These are phyloP conservation scores for Pythium guiyangense DNA, from an alignment of 352 stramenopile species.

Conservation along the genomic window DNA sequence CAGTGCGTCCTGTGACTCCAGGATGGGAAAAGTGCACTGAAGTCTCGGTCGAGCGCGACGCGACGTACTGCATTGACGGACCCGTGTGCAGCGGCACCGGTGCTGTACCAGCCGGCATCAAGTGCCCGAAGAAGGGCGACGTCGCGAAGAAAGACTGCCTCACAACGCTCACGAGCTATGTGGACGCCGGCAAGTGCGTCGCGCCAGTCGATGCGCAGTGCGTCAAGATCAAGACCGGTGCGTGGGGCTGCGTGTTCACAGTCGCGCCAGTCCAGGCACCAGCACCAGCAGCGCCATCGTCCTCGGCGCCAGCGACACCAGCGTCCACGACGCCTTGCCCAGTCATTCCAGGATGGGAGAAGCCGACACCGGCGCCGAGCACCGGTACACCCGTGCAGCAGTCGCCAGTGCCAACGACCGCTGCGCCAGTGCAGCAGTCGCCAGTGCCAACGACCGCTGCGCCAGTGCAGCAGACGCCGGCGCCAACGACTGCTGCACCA, in stretches of 20 bases:
- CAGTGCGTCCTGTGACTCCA: not conserved
- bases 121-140: slow-evolving; percentile 57
- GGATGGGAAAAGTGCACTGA: slow-evolving; percentile 23
- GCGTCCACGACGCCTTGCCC: slow-evolving; percentile 8
- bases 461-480: not conserved
- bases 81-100: slow-evolving; percentile 57
- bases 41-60: slow-evolving; percentile 64
- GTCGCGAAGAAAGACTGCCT: slow-evolving; percentile 54
- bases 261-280: not conserved
- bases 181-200: slow-evolving; percentile 38
- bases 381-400: not conserved
- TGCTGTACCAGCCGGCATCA: slow-evolving; percentile 25
- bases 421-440: slow-evolving; percentile 3
- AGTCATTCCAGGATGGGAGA: slow-evolving; percentile 7
- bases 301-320: slow-evolving; percentile 4
- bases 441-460: not conserved
- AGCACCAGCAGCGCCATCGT: not conserved
- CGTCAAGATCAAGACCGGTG: slow-evolving; percentile 63
- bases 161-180: slow-evolving; percentile 51
- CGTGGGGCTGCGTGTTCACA: slow-evolving; percentile 60
- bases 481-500: not conserved
- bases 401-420: not conserved
- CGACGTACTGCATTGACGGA: slow-evolving; percentile 67
- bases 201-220: slow-evolving; percentile 47
- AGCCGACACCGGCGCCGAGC: slow-evolving; percentile 4